phyloP scores from a whole-genome alignment of 805 yeast species.

The Tetrapisispora namnaoensis region DNA sequence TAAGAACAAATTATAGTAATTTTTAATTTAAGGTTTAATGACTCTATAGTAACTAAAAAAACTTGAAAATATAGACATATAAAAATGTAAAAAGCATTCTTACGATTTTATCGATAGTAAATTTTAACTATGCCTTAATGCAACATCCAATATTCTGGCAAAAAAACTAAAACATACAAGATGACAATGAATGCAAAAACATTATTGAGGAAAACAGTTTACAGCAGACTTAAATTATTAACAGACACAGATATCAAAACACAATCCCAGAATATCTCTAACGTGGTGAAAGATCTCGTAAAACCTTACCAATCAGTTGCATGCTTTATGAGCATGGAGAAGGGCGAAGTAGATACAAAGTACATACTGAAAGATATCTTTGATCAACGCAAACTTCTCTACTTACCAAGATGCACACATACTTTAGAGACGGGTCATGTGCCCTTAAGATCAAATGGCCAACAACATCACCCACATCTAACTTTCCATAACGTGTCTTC shows the following conservation, averaged over 20 bases:
- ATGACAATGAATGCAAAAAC: conserved; percentile 9
- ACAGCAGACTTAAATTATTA: conserved; percentile 9
- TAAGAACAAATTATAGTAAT: too few species aligned
- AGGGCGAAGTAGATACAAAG: conserved; percentile 56
- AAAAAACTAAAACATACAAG: too few species aligned
- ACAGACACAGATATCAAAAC: conserved; percentile 6
- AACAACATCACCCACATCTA: conserved; percentile 34
- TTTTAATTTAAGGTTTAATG: too few species aligned
- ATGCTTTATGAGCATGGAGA: conserved; percentile 68
- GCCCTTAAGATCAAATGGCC: conserved; percentile 11
- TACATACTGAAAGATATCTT: conserved; percentile 45
- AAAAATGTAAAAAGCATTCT: too few species aligned
- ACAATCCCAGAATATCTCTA: conserved; percentile 22
- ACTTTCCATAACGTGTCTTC: conserved; percentile 45
- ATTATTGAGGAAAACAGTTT: conserved; percentile 16
- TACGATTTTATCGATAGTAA: too few species aligned
- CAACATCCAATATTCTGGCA: too few species aligned
- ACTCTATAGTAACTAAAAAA: too few species aligned
- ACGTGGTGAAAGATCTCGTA: conserved; percentile 10
- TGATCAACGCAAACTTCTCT: conserved; percentile 39
- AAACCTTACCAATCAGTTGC: conserved; percentile 34
- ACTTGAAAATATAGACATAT: too few species aligned
- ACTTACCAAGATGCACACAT: conserved; percentile 44
- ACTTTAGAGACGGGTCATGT: conserved; percentile 25
- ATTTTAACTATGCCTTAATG: too few species aligned